Evolutionary conservation across 805 yeast genomes (phyloP).

Genomic region (Ogataea dorogensis): DNA sequence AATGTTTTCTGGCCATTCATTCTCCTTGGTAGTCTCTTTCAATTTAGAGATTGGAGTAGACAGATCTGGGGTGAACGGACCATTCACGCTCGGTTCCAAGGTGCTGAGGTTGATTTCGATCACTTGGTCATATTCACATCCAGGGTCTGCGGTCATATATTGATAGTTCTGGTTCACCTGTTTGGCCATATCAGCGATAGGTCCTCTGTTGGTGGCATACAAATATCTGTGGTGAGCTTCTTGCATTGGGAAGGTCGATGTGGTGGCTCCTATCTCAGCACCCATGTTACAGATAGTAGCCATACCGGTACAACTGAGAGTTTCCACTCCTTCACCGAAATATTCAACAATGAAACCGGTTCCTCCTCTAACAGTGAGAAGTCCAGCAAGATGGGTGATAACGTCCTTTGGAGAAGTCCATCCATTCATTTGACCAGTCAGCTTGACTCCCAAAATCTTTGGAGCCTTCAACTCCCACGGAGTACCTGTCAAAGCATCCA

Average conservation of each 20-base stretch:
- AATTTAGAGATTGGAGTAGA: slow-evolving; percentile 91
- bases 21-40: slow-evolving; percentile 76
- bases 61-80: slow-evolving; percentile 98
- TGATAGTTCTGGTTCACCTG: slow-evolving; percentile 59
- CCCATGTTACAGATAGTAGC: slow-evolving; percentile 99
- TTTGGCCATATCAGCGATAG: slow-evolving; percentile 79
- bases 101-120: slow-evolving; percentile 86
- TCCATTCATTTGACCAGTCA: slow-evolving; percentile 87
- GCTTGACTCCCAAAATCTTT: slow-evolving; percentile 89
- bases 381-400: slow-evolving; percentile 88
- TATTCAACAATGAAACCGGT: slow-evolving; percentile 96
- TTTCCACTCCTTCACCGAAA: slow-evolving; percentile 91
- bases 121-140: slow-evolving; percentile 90
- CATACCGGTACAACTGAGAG: slow-evolving; percentile 97
- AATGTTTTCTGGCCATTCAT: slow-evolving; percentile 91
- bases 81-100: slow-evolving; percentile 94
- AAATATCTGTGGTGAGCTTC: slow-evolving; percentile 84
- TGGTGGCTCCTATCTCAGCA: slow-evolving; percentile 98
- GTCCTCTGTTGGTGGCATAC: slow-evolving; percentile 79
- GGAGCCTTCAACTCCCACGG: slow-evolving; percentile 99
- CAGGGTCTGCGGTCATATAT: slow-evolving; percentile 82
- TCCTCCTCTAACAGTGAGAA: slow-evolving; percentile 96
- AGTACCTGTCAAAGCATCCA: slow-evolving; percentile 89
- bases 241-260: slow-evolving; percentile 96
- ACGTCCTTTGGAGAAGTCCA: slow-evolving; percentile 98